Evolutionary conservation across 257 asterid genomes (phyloP).

Genomic region (Paraleonurus japonicus): DNA sequence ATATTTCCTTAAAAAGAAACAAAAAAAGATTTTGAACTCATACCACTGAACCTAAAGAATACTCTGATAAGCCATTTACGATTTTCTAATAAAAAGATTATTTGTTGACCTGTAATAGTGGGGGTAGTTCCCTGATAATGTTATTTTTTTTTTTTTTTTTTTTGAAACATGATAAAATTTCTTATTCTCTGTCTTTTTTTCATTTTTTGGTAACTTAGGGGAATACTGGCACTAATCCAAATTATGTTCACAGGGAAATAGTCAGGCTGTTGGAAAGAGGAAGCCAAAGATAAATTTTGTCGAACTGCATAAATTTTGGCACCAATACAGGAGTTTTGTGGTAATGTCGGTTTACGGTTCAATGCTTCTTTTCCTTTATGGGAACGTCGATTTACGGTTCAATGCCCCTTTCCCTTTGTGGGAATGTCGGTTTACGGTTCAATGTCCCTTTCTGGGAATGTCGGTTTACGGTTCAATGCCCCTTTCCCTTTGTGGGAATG

Average conservation of each 20-base stretch:
- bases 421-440: too few species aligned
- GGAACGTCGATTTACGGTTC: too few species aligned
- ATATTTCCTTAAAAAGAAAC: neutral
- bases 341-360: too few species aligned
- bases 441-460: too few species aligned
- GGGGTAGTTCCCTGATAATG: neutral
- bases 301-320: conserved; percentile 96
- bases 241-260: conserved; percentile 44
- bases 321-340: conserved; percentile 88
- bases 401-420: too few species aligned
- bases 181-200: neutral
- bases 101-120: neutral
- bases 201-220: conserved; percentile 1
- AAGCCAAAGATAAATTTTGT: conserved; percentile 96
- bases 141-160: too few species aligned
- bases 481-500: too few species aligned
- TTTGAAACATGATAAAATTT: too few species aligned
- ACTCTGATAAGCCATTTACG: neutral
- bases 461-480: too few species aligned
- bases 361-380: too few species aligned
- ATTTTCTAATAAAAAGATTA: neutral
- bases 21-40: too few species aligned
- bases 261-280: conserved; percentile 59
- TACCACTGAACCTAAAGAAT: too few species aligned
- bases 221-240: conserved; percentile 17